Conservation (phyloP, 352 stramenopile species). For the Phytophthora capsici region DNA sequence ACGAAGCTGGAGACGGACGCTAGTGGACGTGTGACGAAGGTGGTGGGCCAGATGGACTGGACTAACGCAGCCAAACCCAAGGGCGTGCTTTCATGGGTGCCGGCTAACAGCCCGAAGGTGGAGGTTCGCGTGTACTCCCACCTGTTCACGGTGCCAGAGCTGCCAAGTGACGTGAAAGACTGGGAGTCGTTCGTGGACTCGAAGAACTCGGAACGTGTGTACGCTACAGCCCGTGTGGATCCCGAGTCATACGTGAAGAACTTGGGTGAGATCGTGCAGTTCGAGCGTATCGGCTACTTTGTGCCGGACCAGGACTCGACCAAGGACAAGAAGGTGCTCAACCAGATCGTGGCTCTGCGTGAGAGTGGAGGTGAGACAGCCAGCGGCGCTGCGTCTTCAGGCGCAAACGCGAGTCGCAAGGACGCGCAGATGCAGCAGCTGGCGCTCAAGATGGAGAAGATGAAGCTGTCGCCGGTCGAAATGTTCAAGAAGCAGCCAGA, state of each 20-base stretch:
- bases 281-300: conserved; percentile 99
- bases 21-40: conserved; percentile 55
- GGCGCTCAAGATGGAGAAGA: conserved; percentile 93
- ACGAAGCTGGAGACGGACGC: conserved; percentile 87
- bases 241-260: conserved; percentile 64
- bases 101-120: conserved; percentile 68
- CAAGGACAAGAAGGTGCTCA: conserved; percentile 93
- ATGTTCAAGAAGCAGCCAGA: conserved; percentile 80
- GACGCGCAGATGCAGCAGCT: conserved; percentile 84
- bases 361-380: conserved; percentile 66
- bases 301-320: conserved; percentile 96
- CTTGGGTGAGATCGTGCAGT: conserved; percentile 91
- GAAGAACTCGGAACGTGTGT: conserved; percentile 81
- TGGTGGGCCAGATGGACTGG: conserved; percentile 75
- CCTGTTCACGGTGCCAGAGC: conserved; percentile 95
- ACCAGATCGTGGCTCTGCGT: conserved; percentile 96
- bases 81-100: conserved; percentile 97
- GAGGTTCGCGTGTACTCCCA: conserved; percentile 98
- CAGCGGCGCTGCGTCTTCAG: conserved; percentile 17
- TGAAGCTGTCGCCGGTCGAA: conserved; percentile 86
- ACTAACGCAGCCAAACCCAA: conserved; percentile 90
- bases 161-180: conserved; percentile 67
- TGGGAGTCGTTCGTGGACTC: conserved; percentile 89
- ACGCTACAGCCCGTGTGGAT: conserved; percentile 92
- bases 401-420: conserved; percentile 75